Evolutionary conservation across 768 basidiomycete species (phyloP).

Genomic region (Lentinula guzmanii): DNA sequence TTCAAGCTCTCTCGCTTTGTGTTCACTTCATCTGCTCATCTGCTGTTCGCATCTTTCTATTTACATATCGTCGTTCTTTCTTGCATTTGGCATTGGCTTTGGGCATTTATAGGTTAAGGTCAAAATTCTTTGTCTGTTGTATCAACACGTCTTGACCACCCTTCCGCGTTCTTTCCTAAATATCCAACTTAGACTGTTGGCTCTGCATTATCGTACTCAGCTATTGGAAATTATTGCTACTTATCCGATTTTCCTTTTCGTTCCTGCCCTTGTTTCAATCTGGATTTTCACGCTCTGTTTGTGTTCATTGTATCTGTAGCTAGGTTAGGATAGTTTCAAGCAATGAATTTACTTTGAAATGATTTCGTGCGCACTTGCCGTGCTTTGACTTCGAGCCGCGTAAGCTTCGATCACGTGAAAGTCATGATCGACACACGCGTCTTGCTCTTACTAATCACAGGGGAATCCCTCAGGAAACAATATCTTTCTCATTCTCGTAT

Average conservation of each 20-base stretch:
- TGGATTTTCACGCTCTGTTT: neutral
- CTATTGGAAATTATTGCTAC: neutral
- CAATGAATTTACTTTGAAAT: neutral
- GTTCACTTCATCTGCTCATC: neutral
- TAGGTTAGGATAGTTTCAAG: neutral
- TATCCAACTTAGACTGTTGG: neutral
- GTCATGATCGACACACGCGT: neutral
- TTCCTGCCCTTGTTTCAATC: neutral
- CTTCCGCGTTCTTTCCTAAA: neutral
- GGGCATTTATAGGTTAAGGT: constrained; percentile 4
- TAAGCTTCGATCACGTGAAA: neutral
- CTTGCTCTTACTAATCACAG: neutral
- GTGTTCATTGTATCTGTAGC: constrained; percentile 1
- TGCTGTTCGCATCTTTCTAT: neutral
- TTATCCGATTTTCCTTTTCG: neutral
- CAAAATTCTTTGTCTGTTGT: neutral
- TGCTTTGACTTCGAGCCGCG: too few species aligned
- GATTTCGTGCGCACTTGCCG: neutral
- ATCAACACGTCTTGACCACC: neutral
- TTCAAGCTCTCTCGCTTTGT: neutral
- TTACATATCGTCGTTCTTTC: neutral
- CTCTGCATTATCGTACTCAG: neutral
- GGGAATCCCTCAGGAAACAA: neutral
- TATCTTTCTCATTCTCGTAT: neutral
- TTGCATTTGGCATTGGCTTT: constrained; percentile 2